Percentiles rank a stretch among this genome's conserved stretches.
Evolutionary conservation across 1,284 basidiomycete species (phyloP).

Genomic region (Caloboletus inedulis): DNA sequence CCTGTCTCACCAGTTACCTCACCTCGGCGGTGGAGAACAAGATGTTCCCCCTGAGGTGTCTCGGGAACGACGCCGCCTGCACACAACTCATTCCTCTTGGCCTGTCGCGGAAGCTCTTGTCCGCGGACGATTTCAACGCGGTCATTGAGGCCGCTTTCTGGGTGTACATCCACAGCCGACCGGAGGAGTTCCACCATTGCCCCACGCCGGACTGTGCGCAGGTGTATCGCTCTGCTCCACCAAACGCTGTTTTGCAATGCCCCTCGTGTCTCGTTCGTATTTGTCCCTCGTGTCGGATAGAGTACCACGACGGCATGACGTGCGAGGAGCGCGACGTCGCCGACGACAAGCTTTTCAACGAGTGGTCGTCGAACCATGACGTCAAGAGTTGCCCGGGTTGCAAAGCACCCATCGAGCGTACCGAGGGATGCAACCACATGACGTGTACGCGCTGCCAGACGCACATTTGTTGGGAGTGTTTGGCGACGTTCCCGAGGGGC

Average conservation of each 20-base stretch:
- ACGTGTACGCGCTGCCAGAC: conserved; percentile 65
- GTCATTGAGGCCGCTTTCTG: conserved; percentile 57
- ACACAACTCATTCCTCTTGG: conserved; percentile 48
- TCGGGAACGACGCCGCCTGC: conserved; percentile 60
- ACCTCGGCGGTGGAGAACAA: conserved; percentile 51
- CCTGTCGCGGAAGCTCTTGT: conserved; percentile 48
- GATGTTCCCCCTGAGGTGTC: conserved; percentile 65
- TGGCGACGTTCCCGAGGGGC: conserved; percentile 59
- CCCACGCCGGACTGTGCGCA: conserved; percentile 73
- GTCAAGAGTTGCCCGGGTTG: conserved; percentile 72
- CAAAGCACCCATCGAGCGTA: conserved; percentile 61
- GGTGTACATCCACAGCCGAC: conserved; percentile 50
- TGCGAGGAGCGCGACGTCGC: conserved; percentile 54
- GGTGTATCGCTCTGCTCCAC: conserved; percentile 54
- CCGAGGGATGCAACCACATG: conserved; percentile 75
- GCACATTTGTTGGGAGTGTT: conserved; percentile 75
- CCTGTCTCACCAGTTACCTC: conserved; percentile 58
- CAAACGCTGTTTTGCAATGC: conserved; percentile 58
- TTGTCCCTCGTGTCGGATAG: conserved; percentile 61
- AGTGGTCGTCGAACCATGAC: conserved; percentile 56
- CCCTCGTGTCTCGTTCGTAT: conserved; percentile 67
- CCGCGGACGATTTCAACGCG: conserved; percentile 48
- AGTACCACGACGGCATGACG: conserved; percentile 61
- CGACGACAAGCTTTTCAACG: conserved; percentile 53
- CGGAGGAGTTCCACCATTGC: conserved; percentile 64